These are phyloP conservation scores for Colletotrichum sansevieriae DNA, from an alignment of 2,329 filamentous ascomycete species.

Conservation along the genomic window DNA sequence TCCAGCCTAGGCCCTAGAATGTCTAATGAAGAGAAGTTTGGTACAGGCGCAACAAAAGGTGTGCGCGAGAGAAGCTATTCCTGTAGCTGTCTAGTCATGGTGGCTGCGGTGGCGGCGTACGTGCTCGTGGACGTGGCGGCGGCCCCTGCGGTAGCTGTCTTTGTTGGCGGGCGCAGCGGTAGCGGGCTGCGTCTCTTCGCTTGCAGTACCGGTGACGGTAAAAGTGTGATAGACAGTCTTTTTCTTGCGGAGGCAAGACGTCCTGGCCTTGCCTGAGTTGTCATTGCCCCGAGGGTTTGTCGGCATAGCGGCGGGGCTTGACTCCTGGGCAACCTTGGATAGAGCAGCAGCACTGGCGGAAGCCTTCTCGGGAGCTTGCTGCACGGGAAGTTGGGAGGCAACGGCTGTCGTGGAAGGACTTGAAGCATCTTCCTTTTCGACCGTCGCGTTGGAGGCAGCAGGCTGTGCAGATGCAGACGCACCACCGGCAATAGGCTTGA, in stretches of 20 bases:
- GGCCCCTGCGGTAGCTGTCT: slow-evolving; percentile 45
- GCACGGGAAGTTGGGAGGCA: slow-evolving; percentile 30
- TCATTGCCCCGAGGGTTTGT: slow-evolving; percentile 38
- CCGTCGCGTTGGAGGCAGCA: neutral
- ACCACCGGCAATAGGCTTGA: slow-evolving; percentile 22
- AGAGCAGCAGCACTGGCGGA: neutral
- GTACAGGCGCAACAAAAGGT: slow-evolving; percentile 17
- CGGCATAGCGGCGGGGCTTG: slow-evolving; percentile 18
- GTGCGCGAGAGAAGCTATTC: neutral
- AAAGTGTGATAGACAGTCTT: slow-evolving; percentile 61
- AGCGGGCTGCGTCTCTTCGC: slow-evolving; percentile 55
- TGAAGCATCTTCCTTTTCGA: slow-evolving; percentile 2
- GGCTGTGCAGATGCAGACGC: slow-evolving; percentile 16
- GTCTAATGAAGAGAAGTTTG: slow-evolving; percentile 41
- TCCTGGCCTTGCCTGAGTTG: slow-evolving; percentile 22
- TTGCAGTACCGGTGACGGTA: slow-evolving; percentile 60
- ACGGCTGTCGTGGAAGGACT: slow-evolving; percentile 14
- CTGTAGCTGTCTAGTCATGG: slow-evolving; percentile 44
- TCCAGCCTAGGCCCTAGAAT: slow-evolving; percentile 38
- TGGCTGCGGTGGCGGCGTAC: slow-evolving; percentile 50
- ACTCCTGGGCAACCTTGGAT: slow-evolving; percentile 11
- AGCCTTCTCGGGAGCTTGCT: slow-evolving; percentile 27
- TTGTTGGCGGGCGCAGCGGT: slow-evolving; percentile 18
- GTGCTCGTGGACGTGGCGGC: slow-evolving; percentile 56
- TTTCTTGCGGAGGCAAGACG: slow-evolving; percentile 47